Percentiles rank a stretch among this genome's conserved stretches.
Conservation (phyloP, 805 yeast species). For the Debaryomyces prosopidis region DNA sequence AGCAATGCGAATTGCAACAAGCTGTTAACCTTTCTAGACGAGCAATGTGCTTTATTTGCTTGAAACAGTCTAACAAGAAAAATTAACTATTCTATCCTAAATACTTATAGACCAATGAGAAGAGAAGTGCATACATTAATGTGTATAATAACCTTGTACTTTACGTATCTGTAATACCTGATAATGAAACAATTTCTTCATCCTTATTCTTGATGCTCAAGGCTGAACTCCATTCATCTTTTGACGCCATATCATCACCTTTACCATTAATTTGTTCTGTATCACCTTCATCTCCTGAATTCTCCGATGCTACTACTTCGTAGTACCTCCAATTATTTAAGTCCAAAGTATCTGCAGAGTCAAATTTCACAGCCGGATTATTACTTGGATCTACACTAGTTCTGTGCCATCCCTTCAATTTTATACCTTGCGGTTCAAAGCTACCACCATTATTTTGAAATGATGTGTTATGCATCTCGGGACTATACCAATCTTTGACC, state of each 20-base stretch:
- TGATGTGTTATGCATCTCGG: conserved; percentile 11
- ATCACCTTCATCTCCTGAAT: conserved; percentile 21
- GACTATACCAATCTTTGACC: conserved; percentile 42
- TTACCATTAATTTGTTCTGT: conserved; percentile 10
- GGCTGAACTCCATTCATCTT: conserved; percentile 21
- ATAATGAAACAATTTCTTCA: conserved; percentile 16
- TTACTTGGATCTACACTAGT: conserved; percentile 18
- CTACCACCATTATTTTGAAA: not conserved
- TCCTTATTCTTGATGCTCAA: conserved; percentile 23
- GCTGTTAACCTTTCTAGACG: conserved; percentile 57
- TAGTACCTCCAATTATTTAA: conserved; percentile 37
- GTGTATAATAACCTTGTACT: not conserved
- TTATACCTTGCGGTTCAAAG: conserved; percentile 10
- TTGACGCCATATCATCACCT: conserved; percentile 1
- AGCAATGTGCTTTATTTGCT: conserved; percentile 57
- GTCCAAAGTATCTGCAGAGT: conserved; percentile 43
- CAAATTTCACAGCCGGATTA: conserved; percentile 9
- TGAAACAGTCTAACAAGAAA: conserved; percentile 27
- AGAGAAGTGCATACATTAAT: too few relatives aligned
- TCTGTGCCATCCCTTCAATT: conserved; percentile 42
- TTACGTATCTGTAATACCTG: conserved; percentile 9
- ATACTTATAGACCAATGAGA: too few relatives aligned
- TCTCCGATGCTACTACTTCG: conserved; percentile 49
- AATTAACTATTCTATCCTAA: not conserved
- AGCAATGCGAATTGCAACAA: conserved; percentile 45